Conservation (phyloP, 805 yeast genomes). For the Yarrowia sp. region DNA sequence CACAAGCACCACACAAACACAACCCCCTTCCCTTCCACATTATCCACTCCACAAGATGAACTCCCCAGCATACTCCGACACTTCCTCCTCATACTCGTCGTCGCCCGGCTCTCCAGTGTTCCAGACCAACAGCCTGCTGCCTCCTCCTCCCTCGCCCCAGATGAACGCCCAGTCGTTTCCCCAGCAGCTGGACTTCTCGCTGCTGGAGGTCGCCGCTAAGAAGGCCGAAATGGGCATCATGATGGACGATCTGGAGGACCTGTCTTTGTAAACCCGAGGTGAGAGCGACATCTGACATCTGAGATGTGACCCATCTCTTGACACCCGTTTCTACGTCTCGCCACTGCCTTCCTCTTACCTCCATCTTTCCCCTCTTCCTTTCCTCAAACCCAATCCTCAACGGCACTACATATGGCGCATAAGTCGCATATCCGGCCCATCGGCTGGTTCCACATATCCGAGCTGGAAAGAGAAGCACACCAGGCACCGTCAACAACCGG, state of each 20-base stretch:
- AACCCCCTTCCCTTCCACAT: not conserved
- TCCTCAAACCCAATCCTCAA: conserved; percentile 13
- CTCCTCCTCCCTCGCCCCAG: conserved; percentile 37
- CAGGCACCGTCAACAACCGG: too few relatives aligned
- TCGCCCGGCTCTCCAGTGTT: conserved; percentile 16
- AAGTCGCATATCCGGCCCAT: not conserved
- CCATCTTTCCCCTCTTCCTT: not conserved
- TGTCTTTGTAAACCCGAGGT: conserved; percentile 3
- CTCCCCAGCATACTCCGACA: conserved; percentile 35
- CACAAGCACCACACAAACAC: not conserved
- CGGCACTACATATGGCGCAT: conserved; percentile 26
- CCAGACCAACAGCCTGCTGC: conserved; percentile 17
- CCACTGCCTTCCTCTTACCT: not conserved
- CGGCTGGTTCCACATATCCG: not conserved
- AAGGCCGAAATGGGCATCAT: conserved; percentile 49
- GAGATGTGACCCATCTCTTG: too few relatives aligned
- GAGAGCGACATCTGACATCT: not conserved
- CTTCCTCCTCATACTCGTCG: conserved; percentile 8
- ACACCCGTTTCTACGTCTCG: too few relatives aligned
- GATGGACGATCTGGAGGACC: conserved; percentile 44
- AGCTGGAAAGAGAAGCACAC: too few relatives aligned
- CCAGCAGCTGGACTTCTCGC: conserved; percentile 42
- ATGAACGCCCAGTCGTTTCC: conserved; percentile 31
- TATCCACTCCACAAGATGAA: conserved; percentile 18
- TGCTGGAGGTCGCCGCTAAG: conserved; percentile 49